phyloP scores from a whole-genome alignment of 169 alveolate species.

The Haemoproteus tartakovskyi region DNA sequence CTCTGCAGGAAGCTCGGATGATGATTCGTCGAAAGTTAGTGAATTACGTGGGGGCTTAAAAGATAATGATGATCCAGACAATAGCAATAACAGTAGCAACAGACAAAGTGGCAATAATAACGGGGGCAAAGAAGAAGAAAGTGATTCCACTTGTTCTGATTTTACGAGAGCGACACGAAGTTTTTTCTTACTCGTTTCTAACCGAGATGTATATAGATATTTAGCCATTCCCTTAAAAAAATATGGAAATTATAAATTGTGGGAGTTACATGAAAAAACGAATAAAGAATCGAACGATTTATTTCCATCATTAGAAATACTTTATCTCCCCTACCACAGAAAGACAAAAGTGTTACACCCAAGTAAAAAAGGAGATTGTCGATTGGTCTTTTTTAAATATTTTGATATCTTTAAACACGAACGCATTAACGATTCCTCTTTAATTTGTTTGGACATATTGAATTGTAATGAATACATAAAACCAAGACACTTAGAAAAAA shows the following conservation, averaged over 20 bases:
- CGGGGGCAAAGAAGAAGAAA: too few species aligned
- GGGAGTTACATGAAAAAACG: conserved; percentile 37
- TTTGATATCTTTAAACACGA: conserved; percentile 53
- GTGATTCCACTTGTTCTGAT: conserved; percentile 15
- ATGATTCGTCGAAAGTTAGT: too few species aligned
- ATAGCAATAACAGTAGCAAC: too few species aligned
- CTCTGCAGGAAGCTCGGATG: too few species aligned
- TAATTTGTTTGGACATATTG: conserved; percentile 28
- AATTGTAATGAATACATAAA: conserved; percentile 32
- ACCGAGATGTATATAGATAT: conserved; percentile 28
- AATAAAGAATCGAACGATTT: conserved; percentile 43
- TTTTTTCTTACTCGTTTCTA: conserved; percentile 19
- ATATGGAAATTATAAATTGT: conserved; percentile 14
- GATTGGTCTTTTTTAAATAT: conserved; percentile 40
- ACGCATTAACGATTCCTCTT: conserved; percentile 17
- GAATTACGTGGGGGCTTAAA: too few species aligned
- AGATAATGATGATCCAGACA: too few species aligned
- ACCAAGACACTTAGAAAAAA: conserved; percentile 26
- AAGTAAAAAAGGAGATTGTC: conserved; percentile 10
- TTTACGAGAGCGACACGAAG: conserved; percentile 24
- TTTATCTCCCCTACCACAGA: conserved; percentile 42
- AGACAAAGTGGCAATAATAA: too few species aligned
- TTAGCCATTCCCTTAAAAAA: conserved; percentile 33
- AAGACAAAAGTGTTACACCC: conserved; percentile 12
- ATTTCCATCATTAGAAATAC: conserved; percentile 51